phyloP scores from a whole-genome alignment of 1,284 basidiomycete species.

The Phellinidium pouzarii region DNA sequence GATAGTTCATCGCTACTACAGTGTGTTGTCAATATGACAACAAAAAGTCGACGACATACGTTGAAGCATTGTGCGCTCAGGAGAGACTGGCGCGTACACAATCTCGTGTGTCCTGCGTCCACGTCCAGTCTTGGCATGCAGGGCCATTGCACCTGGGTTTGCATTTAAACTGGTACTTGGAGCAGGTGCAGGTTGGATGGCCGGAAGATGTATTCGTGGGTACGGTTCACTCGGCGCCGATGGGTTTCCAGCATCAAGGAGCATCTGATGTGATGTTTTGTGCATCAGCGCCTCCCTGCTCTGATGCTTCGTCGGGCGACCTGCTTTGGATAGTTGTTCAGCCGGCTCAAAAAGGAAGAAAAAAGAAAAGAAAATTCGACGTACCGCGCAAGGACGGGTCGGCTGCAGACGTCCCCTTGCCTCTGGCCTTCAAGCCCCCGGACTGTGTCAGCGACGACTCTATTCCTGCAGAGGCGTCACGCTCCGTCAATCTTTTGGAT shows the following conservation, averaged over 20 bases:
- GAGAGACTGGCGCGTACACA: conserved; percentile 11
- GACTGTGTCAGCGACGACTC: too few relatives aligned
- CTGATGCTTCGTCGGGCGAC: conserved; percentile 3
- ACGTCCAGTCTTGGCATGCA: neutral
- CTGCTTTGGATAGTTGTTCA: neutral
- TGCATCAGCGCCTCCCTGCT: conserved; percentile 1
- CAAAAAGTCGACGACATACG: conserved; percentile 22
- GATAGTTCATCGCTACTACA: neutral
- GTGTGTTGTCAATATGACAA: conserved; percentile 1
- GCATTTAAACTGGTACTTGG: too few relatives aligned
- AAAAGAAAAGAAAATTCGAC: neutral
- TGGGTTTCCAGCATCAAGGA: neutral
- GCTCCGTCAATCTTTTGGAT: too few relatives aligned
- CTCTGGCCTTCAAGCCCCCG: neutral
- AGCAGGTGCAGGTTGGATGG: neutral
- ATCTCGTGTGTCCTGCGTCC: conserved; percentile 8
- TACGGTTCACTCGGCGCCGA: conserved; percentile 6
- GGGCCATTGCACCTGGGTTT: neutral
- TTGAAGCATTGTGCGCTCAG: conserved; percentile 32
- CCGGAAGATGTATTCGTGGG: neutral
- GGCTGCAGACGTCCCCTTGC: neutral
- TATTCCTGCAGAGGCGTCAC: too few relatives aligned
- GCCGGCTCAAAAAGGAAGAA: neutral
- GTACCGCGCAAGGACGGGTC: conserved; percentile 2
- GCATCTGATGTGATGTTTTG: conserved; percentile 7